Evolutionary conservation across 2,329 filamentous ascomycete species (phyloP), one percentile per base, ranked within the genome.

Genomic region (Aureobasidium sp.): DNA sequence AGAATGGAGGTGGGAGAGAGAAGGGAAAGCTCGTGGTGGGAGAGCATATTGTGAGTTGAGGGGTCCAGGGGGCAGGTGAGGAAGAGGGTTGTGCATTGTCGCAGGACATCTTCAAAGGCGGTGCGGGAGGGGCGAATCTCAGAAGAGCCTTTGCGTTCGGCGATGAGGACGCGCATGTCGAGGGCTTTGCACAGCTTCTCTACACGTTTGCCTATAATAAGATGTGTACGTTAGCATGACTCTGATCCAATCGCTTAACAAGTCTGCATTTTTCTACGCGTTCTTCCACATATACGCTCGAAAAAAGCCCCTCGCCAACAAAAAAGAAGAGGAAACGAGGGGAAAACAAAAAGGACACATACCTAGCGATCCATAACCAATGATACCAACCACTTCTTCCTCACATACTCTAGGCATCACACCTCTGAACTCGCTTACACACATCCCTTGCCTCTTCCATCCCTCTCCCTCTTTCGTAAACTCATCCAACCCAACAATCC

Each of bases 351-450:
- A 30, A 16, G 47, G 34, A 45, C 21, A 69, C 67, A 44, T 66
- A 68, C 79, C 79, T 37, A 82, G 69, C 16, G 72, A 72, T 1
- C 80, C 80, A 67, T 81, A 81, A 1, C 80, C 79, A 58, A 82
- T 69, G 61, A 82, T 73, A 1, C 78, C 79, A 64, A 80, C 67
- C 3, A 76, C 73, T 68, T 82, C 80, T 61, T 82, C 79, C 25
- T 71, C 68, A 67, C 76, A 79, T 1, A 75, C 78, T 64, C 79
- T 65, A 45, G 78, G 78, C 29, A 37, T 37, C 11, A 76, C 74
- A 32, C 66, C 57, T 36, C 36, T 34, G 67, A 69, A 66, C 16
- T 72, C 68, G 11, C 62, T 61, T 63, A 76, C 72, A 64, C 77
- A 63, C 37, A 69, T 72, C n/a, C 72, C 72, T 62, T 70, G 71